Evolutionary conservation across 2,329 filamentous ascomycete species (phyloP), one percentile per base, ranked within the genome.

Genomic region (Dothistroma septosporum): DNA sequence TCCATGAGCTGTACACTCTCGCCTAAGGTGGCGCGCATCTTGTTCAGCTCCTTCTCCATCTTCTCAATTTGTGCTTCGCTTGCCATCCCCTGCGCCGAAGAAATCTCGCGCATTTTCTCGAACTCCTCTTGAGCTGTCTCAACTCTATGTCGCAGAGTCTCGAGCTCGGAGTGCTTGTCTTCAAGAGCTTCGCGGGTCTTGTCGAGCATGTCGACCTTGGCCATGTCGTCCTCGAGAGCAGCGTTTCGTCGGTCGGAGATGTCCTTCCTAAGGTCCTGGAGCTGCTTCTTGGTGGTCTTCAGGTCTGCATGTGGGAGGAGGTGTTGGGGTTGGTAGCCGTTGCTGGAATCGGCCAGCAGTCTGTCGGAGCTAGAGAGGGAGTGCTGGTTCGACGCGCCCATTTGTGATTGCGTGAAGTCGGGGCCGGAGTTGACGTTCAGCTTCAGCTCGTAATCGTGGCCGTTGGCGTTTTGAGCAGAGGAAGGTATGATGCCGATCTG

Each of bases 41-140:
- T 91, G 52, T 90, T 89, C n/a, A 99, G 80, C 75, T 99, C 92
- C 76, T 96, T 97, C 78, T 99, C 94, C 88, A 97, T 95, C 80
- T 94, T 94, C 77, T 99, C 94, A 70, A 99, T 96, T 75, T 97
- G 93, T 9, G 92, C 87, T 73, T 97, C 94, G 2, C 88, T 91
- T 8, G 87, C 88, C 73, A 93, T 85, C 78, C 95, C 95, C 74
- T 96, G 91, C 19, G 92, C 90, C 50, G 85, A 90, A 8, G 90
- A 93, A 61, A 86, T 85, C 64, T 78, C 94, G 72, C 93, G 93
- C 21, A 91, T 92, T 77, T 91, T 92, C 72, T 97, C 92, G 73
- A 96, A 95, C 73, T 97, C 92, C 71, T 96, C 91, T 74, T 96
- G 90, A 0, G 93, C 92, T 19, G 90, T 90, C 35, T 90, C 86